phyloP scores from a whole-genome alignment of 83 land plant species.

The Picea mariana region DNA sequence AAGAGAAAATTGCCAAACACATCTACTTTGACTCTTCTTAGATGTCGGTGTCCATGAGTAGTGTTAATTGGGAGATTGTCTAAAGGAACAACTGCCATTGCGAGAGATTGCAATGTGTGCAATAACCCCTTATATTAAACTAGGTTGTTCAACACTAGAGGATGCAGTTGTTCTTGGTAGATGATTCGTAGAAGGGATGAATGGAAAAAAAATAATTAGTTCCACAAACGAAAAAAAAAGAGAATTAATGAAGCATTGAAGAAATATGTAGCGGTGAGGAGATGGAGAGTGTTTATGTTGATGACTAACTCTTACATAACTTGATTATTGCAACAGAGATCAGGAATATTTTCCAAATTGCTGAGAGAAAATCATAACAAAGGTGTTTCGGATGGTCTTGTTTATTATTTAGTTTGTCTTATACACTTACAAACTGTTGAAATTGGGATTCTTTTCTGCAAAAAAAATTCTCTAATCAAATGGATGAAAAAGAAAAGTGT shows the following conservation, averaged over 20 bases:
- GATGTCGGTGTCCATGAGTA: constrained; percentile 20
- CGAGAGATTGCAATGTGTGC: constrained; percentile 31
- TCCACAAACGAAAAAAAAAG: background rate
- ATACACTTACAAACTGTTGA: too few relatives aligned
- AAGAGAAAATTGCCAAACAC: background rate
- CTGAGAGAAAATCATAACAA: constrained; percentile 13
- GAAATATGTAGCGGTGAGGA: background rate
- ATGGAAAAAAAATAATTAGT: background rate
- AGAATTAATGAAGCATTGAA: constrained; percentile 9
- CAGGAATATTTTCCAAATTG: background rate
- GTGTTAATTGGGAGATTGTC: constrained; percentile 2
- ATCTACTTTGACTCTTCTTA: background rate
- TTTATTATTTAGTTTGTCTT: too few relatives aligned
- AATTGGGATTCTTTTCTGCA: too few relatives aligned
- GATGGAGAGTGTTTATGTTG: constrained; percentile 12
- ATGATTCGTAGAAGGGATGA: constrained; percentile 15
- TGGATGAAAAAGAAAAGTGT: too few relatives aligned
- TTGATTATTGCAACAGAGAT: background rate
- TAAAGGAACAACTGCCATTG: constrained; percentile 19
- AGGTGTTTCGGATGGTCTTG: too few relatives aligned
- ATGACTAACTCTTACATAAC: constrained; percentile 12
- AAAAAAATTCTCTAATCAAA: too few relatives aligned
- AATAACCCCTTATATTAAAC: constrained; percentile 34
- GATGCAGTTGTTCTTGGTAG: constrained; percentile 27
- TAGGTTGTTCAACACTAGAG: constrained; percentile 29